These are phyloP conservation scores for Coniophora puteana DNA, from an alignment of 1,284 basidiomycete species.

Conservation along the genomic window DNA sequence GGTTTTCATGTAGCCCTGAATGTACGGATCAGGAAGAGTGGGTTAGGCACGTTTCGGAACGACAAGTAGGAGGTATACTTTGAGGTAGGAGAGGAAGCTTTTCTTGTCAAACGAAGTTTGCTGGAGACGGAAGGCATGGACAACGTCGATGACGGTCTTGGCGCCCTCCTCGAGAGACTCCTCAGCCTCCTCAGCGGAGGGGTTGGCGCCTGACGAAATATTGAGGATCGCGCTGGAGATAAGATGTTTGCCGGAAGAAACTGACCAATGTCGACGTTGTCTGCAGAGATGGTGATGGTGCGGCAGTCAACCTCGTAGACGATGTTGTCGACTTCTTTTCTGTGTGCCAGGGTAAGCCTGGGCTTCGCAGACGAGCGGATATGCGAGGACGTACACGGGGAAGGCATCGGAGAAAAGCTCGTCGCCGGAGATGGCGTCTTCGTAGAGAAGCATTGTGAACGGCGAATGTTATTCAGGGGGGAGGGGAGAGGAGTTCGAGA, in stretches of 20 bases:
- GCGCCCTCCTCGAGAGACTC: conserved; percentile 85
- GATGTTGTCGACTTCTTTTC: conserved; percentile 80
- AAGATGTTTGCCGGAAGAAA: conserved; percentile 10
- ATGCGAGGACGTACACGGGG: conserved; percentile 57
- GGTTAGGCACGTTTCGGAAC: conserved; percentile 5
- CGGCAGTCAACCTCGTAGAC: conserved; percentile 90
- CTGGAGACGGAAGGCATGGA: conserved; percentile 90
- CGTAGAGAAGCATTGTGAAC: conserved; percentile 72
- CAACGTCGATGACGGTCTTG: conserved; percentile 84
- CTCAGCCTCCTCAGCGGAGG: conserved; percentile 85
- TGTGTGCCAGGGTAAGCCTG: conserved; percentile 29
- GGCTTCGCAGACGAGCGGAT: not conserved
- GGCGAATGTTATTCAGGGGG: conserved; percentile 14
- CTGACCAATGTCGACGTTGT: conserved; percentile 91
- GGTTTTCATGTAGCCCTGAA: conserved; percentile 76
- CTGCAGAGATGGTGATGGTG: conserved; percentile 72
- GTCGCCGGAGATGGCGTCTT: conserved; percentile 75
- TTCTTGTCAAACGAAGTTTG: conserved; percentile 91
- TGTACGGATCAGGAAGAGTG: conserved; percentile 29
- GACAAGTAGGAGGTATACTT: conserved; percentile 43
- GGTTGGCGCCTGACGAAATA: conserved; percentile 69
- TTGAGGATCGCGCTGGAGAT: conserved; percentile 5
- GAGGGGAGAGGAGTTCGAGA: conserved; percentile 11
- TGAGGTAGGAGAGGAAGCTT: conserved; percentile 81
- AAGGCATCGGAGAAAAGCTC: conserved; percentile 98